Percentiles rank a stretch among this genome's conserved stretches.
Conservation (phyloP, 1,139 yeast species). For the Diutina siamensis region DNA sequence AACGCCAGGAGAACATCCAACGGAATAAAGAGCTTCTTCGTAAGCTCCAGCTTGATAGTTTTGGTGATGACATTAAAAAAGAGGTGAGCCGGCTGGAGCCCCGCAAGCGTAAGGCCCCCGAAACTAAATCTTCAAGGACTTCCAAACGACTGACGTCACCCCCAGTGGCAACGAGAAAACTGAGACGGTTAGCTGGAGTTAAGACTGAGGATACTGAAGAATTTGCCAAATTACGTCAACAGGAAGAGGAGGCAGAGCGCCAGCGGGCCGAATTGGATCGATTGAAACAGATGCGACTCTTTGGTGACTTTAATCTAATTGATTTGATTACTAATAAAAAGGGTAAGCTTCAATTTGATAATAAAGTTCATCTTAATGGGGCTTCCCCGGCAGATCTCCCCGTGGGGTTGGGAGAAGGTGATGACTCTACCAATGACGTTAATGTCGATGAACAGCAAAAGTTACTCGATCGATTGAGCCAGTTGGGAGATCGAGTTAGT, state of each 20-base stretch:
- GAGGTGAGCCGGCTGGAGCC: constrained; percentile 13
- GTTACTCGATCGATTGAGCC: constrained; percentile 29
- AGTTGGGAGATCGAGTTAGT: constrained; percentile 36
- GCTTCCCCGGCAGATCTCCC: constrained; percentile 2
- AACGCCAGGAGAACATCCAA: constrained; percentile 21
- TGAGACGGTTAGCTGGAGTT: constrained; percentile 58
- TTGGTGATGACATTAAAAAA: constrained; percentile 19
- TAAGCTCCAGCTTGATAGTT: constrained; percentile 25
- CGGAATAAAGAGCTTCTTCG: constrained; percentile 30
- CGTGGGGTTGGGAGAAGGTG: constrained; percentile 13
- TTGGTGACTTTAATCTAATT: constrained; percentile 49
- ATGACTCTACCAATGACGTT: constrained; percentile 16
- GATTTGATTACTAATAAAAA: constrained; percentile 40
- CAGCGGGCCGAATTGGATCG: constrained; percentile 24
- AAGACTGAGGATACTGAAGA: constrained; percentile 27
- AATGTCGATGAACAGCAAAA: constrained; percentile 11
- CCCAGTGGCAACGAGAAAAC: constrained; percentile 26
- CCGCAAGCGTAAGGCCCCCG: constrained; percentile 14
- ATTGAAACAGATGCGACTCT: constrained; percentile 40
- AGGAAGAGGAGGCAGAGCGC: constrained; percentile 15
- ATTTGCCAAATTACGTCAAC: constrained; percentile 12
- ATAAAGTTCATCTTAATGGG: constrained; percentile 18
- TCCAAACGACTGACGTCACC: constrained; percentile 14
- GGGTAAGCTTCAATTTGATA: constrained; percentile 26
- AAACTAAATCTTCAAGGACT: constrained; percentile 10